phyloP scores from a whole-genome alignment of 352 stramenopile species.

The Pythium vanterpoolii region DNA sequence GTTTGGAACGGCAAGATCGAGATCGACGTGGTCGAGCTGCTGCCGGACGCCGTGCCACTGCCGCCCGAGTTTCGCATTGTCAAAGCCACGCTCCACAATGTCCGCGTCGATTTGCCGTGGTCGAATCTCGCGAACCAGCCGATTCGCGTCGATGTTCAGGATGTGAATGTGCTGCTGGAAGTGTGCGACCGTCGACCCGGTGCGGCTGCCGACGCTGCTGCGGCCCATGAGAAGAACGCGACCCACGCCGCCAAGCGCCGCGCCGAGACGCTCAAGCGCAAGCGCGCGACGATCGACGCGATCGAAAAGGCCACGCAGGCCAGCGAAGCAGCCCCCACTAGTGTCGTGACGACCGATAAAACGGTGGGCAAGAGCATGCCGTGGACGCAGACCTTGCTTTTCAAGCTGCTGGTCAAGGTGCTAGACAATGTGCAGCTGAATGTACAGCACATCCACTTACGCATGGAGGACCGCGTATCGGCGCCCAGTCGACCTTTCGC shows the following conservation, averaged over 20 bases:
- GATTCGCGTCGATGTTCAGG: constrained; percentile 74
- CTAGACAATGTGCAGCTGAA: constrained; percentile 85
- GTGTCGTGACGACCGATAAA: not conserved
- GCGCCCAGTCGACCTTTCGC: constrained; percentile 41
- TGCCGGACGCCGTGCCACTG: constrained; percentile 66
- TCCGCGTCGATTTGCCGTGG: constrained; percentile 76
- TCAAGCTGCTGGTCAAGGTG: constrained; percentile 76
- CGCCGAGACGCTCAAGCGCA: constrained; percentile 52
- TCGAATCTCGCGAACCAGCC: constrained; percentile 68
- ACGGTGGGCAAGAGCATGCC: constrained; percentile 16
- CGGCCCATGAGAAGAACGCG: not conserved
- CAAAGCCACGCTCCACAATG: constrained; percentile 70
- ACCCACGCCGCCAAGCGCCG: constrained; percentile 16
- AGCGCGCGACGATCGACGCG: constrained; percentile 72
- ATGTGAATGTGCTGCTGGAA: constrained; percentile 67
- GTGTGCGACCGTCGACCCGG: constrained; percentile 31
- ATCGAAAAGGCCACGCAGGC: constrained; percentile 73
- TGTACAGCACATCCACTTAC: constrained; percentile 71
- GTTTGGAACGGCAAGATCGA: constrained; percentile 86
- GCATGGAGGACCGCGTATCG: constrained; percentile 68
- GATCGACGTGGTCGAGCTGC: constrained; percentile 75
- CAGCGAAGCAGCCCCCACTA: constrained; percentile 39
- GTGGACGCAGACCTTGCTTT: constrained; percentile 76
- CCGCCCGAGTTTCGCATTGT: constrained; percentile 63
- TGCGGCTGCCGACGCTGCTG: not conserved